These are phyloP conservation scores for Sutorius eximius DNA, from an alignment of 1,284 basidiomycete genomes.

Conservation along the genomic window DNA sequence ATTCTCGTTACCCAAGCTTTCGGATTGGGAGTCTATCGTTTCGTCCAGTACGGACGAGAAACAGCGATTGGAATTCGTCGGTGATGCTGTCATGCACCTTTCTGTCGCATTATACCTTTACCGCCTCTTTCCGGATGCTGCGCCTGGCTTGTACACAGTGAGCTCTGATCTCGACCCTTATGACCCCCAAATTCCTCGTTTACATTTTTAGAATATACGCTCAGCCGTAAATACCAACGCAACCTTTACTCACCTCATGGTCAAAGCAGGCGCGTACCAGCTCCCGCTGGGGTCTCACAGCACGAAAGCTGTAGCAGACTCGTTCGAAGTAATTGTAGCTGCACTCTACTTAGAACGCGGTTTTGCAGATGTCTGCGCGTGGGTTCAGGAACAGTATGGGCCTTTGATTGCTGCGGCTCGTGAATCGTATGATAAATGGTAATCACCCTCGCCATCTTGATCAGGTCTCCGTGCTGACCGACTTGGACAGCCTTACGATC, in stretches of 20 bases:
- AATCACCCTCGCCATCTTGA: neutral
- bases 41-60: constrained; percentile 31
- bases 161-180: neutral
- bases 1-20: constrained; percentile 29
- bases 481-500: constrained; percentile 11
- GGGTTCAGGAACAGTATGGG: constrained; percentile 33
- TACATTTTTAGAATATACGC: constrained; percentile 24
- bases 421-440: constrained; percentile 24
- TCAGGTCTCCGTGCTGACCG: constrained; percentile 7
- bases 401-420: constrained; percentile 28
- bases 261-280: constrained; percentile 28
- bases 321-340: constrained; percentile 35
- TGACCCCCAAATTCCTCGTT: neutral
- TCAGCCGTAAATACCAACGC: constrained; percentile 33
- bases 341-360: constrained; percentile 32
- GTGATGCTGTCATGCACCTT: constrained; percentile 34
- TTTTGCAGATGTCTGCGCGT: constrained; percentile 26
- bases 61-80: constrained; percentile 31
- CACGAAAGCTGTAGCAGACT: constrained; percentile 31
- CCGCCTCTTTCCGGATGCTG: constrained; percentile 27
- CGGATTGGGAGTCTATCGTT: constrained; percentile 34
- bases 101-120: constrained; percentile 33
- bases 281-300: constrained; percentile 20
- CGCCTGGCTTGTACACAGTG: constrained; percentile 34
- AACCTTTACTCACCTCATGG: constrained; percentile 35